A percentile compares a stretch with the other conserved stretches of the same genome.
Evolutionary conservation across 2,329 filamentous ascomycete genomes (phyloP).

Genomic region (Aureobasidium sp.): DNA sequence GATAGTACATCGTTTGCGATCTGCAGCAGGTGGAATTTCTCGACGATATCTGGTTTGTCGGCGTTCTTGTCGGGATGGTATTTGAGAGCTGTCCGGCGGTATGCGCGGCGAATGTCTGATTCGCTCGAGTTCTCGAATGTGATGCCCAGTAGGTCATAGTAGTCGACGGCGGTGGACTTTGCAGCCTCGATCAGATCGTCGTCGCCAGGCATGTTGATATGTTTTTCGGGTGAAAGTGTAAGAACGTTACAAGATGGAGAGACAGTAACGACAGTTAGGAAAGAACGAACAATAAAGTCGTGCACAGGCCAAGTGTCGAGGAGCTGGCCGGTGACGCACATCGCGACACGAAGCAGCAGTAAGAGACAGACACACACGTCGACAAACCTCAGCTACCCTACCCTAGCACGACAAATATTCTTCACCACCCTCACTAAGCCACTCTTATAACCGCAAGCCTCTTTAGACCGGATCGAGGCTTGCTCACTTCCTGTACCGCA

Average conservation of each 20-base stretch:
- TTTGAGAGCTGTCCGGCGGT: constrained; percentile 76
- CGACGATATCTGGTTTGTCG: constrained; percentile 54
- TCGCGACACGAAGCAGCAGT: neutral
- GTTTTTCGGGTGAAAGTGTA: neutral
- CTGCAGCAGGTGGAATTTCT: constrained; percentile 77
- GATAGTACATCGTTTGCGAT: constrained; percentile 76
- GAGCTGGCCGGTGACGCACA: neutral
- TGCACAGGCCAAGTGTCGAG: neutral
- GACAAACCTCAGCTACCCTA: too few species aligned
- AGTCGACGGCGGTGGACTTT: constrained; percentile 46
- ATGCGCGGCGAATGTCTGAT: constrained; percentile 72
- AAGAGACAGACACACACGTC: neutral
- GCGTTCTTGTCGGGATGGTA: constrained; percentile 91
- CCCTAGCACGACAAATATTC: neutral
- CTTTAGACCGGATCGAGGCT: neutral
- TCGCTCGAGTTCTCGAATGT: constrained; percentile 52
- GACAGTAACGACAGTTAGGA: too few species aligned
- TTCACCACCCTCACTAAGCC: neutral
- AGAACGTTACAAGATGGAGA: too few species aligned
- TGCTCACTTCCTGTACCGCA: neutral
- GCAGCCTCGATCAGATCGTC: constrained; percentile 36
- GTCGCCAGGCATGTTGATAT: constrained; percentile 17
- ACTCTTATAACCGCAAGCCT: neutral
- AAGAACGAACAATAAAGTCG: neutral
- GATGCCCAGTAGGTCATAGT: constrained; percentile 68